Percentiles rank a stretch among this genome's conserved stretches.
phyloP scores from a whole-genome alignment of 345 rosid species.

The Hibiscus mutabilis region DNA sequence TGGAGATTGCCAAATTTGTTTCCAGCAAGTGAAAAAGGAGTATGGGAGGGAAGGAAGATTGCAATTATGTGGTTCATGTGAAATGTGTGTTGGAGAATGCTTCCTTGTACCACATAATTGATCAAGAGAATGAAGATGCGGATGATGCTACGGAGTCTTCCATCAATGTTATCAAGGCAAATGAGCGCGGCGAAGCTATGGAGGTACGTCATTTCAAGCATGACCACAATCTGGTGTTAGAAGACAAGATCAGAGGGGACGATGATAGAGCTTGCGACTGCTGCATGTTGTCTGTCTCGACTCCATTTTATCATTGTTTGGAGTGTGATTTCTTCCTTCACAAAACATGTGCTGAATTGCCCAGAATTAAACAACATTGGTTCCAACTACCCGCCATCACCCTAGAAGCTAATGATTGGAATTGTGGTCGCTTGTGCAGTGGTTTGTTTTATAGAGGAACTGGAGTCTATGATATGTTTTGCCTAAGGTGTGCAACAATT shows the following conservation, averaged over 20 bases:
- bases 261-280: neutral
- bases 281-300: neutral
- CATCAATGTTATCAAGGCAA: neutral
- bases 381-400: neutral
- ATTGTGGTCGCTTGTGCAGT: neutral
- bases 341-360: neutral
- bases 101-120: neutral
- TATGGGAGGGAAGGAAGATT: neutral
- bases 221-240: neutral
- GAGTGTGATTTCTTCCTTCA: neutral
- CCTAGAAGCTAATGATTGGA: neutral
- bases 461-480: neutral
- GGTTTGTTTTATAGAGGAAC: neutral
- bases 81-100: neutral
- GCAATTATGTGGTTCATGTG: neutral
- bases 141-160: neutral
- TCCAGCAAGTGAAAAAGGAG: neutral
- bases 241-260: neutral
- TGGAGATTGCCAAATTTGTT: slow-evolving; percentile 13
- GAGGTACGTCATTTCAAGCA: neutral
- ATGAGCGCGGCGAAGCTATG: neutral
- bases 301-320: neutral
- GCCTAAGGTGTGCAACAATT: neutral
- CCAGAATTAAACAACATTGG: neutral
- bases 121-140: neutral